phyloP scores from a whole-genome alignment of 768 basidiomycete genomes.

The Rhizopogon roseolus region DNA sequence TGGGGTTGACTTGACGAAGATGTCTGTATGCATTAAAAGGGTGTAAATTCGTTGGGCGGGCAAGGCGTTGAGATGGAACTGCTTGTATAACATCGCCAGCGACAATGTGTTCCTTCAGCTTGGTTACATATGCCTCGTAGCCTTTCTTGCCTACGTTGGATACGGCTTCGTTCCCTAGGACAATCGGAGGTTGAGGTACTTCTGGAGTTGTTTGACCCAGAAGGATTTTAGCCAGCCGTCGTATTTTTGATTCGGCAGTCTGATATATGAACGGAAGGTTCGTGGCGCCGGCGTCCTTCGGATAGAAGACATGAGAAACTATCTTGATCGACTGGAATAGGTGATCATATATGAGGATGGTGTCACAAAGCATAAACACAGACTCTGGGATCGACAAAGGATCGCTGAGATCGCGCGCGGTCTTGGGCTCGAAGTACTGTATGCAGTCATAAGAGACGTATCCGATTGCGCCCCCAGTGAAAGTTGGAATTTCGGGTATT shows the following conservation, averaged over 20 bases:
- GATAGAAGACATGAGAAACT: conserved; percentile 92
- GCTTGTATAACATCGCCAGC: conserved; percentile 99
- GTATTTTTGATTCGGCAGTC: conserved; percentile 78
- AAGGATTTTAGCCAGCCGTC: conserved; percentile 72
- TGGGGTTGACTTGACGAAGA: conserved; percentile 91
- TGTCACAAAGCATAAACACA: conserved; percentile 95
- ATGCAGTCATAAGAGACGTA: conserved; percentile 97
- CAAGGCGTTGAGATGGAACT: conserved; percentile 89
- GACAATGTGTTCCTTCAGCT: conserved; percentile 89
- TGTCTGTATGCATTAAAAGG: conserved; percentile 98
- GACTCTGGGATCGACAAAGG: conserved; percentile 88
- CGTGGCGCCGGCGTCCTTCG: conserved; percentile 56
- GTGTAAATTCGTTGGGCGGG: conserved; percentile 81
- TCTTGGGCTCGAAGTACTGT: conserved; percentile 95
- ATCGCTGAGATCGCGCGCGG: conserved; percentile 70
- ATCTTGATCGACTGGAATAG: conserved; percentile 93
- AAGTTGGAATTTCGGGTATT: conserved; percentile 88
- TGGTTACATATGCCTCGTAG: conserved; percentile 88
- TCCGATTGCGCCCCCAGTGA: conserved; percentile 96
- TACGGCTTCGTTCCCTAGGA: conserved; percentile 61
- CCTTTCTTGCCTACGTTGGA: conserved; percentile 94
- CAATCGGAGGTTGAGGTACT: conserved; percentile 57
- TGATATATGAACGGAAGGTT: conserved; percentile 85
- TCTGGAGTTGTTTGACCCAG: conserved; percentile 51
- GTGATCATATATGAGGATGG: conserved; percentile 94